These are phyloP conservation scores for Bryum argenteum DNA, from an alignment of 225 moss, liverwort and hornwort species.

Conservation along the genomic window DNA sequence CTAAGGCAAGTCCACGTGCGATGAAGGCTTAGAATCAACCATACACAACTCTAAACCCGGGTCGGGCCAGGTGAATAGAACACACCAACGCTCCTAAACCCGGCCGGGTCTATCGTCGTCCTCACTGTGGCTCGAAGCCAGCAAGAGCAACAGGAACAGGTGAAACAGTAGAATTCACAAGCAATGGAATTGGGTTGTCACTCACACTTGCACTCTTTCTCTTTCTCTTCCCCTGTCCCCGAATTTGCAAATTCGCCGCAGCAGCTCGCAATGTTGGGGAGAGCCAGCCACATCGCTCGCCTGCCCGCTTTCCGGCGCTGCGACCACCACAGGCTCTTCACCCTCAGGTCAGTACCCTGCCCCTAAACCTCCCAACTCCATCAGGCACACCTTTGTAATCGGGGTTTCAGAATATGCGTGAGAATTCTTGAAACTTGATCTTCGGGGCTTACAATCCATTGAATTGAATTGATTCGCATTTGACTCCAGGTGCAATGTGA, in stretches of 20 bases:
- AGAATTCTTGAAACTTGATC: conserved; percentile 5
- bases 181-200: conserved; percentile 31
- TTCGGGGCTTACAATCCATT: not conserved
- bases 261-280: conserved; percentile 44
- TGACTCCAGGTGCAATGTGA: conserved; percentile 56
- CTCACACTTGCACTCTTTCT: not conserved
- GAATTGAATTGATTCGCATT: conserved; percentile 4
- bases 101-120: conserved; percentile 24
- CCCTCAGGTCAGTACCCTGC: conserved; percentile 29
- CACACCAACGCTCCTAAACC: not conserved
- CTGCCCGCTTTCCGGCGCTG: conserved; percentile 37
- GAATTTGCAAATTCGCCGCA: not conserved
- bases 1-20: not conserved
- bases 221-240: not conserved
- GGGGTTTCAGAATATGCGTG: not conserved
- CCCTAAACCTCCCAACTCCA: not conserved
- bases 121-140: not conserved
- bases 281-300: conserved; percentile 37
- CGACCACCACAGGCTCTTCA: conserved; percentile 23
- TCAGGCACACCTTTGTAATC: not conserved
- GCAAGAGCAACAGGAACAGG: not conserved
- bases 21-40: not conserved
- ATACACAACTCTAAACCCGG: not conserved
- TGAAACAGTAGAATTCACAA: not conserved
- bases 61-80: not conserved